These are phyloP conservation scores for Phyllosticta citrichinensis DNA, from an alignment of 2,329 filamentous ascomycete genomes.

Conservation along the genomic window DNA sequence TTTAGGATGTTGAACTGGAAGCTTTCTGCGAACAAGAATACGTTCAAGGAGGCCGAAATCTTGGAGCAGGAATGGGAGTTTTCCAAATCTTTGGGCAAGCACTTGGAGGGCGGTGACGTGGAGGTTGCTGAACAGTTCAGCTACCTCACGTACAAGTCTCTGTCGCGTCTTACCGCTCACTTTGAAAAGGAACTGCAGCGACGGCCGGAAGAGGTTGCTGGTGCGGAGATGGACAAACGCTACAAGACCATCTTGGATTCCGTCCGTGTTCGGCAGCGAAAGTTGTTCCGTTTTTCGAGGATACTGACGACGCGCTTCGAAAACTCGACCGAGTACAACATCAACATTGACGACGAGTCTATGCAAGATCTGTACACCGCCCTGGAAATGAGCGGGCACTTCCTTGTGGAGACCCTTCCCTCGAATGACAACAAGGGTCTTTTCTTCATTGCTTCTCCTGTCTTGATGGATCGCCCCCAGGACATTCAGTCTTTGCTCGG, in stretches of 20 bases:
- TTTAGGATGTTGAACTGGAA: conserved; percentile 99
- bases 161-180: conserved; percentile 76
- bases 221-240: conserved; percentile 83
- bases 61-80: conserved; percentile 98
- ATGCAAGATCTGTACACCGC: conserved; percentile 72
- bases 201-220: conserved; percentile 69
- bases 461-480: conserved; percentile 61
- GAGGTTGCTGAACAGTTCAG: conserved; percentile 98
- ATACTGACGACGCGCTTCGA: conserved; percentile 90
- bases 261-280: conserved; percentile 88
- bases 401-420: conserved; percentile 59
- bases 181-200: conserved; percentile 87
- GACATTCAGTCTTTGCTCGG: conserved; percentile 81
- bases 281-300: conserved; percentile 89
- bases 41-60: conserved; percentile 96
- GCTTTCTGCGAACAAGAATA: conserved; percentile 93
- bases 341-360: conserved; percentile 59
- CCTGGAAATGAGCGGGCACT: conserved; percentile 73
- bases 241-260: conserved; percentile 95
- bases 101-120: conserved; percentile 86
- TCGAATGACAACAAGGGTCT: conserved; percentile 55
- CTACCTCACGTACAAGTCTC: conserved; percentile 77
- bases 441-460: conserved; percentile 76
- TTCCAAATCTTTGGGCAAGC: conserved; percentile 82
- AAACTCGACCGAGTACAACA: conserved; percentile 90